These are phyloP conservation scores for Globisporangium spiculum DNA, from an alignment of 352 stramenopile species.

Conservation along the genomic window DNA sequence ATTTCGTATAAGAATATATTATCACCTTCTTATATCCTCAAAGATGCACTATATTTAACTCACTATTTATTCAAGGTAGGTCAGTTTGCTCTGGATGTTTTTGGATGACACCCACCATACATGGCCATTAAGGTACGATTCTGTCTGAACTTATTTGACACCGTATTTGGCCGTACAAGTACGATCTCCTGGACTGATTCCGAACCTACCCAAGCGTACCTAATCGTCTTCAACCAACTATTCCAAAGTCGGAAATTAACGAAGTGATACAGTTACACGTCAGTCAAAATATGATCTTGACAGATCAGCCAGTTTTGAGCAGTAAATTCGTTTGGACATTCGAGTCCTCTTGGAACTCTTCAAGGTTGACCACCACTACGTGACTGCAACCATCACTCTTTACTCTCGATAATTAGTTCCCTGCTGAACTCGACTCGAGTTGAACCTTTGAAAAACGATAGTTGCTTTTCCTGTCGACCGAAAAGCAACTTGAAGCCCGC, in stretches of 20 bases:
- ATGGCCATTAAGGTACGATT: background rate
- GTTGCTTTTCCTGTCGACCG: constrained; percentile 4
- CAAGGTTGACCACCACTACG: too few species aligned
- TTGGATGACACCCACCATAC: background rate
- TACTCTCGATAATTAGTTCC: background rate
- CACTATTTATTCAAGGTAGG: background rate
- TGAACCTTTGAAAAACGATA: constrained; percentile 11
- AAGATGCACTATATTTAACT: too few species aligned
- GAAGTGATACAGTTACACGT: background rate
- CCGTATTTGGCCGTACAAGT: background rate
- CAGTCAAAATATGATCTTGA: too few species aligned
- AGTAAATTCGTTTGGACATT: too few species aligned
- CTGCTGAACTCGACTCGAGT: constrained; percentile 8
- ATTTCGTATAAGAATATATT: too few species aligned
- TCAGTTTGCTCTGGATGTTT: background rate
- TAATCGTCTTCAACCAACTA: background rate
- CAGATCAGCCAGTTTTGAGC: too few species aligned
- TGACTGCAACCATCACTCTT: background rate
- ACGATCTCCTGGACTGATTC: background rate
- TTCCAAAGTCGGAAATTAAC: background rate
- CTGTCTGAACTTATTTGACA: background rate
- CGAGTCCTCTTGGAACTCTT: too few species aligned
- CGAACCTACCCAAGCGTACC: background rate
- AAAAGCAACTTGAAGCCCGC: constrained; percentile 2
- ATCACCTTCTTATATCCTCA: too few species aligned